These are phyloP conservation scores for Aaosphaeria arxii DNA, from an alignment of 2,329 filamentous ascomycete species.

Conservation along the genomic window DNA sequence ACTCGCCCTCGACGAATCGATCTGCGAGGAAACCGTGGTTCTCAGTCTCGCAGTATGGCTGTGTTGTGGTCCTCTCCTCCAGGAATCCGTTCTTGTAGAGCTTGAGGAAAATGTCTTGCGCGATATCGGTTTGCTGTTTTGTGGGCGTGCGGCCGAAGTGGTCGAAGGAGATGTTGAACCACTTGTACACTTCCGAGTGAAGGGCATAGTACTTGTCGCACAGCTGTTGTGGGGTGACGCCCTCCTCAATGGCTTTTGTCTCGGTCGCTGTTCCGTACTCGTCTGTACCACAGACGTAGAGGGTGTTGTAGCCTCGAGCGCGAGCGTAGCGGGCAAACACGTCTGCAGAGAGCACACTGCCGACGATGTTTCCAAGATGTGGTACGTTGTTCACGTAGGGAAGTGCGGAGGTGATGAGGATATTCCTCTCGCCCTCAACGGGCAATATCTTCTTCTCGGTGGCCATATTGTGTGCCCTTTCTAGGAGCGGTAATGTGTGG, in stretches of 20 bases:
- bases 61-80: conserved; percentile 80
- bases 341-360: conserved; percentile 75
- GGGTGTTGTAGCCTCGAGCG: conserved; percentile 72
- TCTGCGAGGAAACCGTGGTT: conserved; percentile 36
- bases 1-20: conserved; percentile 78
- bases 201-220: conserved; percentile 91
- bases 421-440: conserved; percentile 67
- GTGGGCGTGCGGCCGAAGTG: conserved; percentile 93
- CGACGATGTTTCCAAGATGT: conserved; percentile 42
- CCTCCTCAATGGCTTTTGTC: conserved; percentile 89
- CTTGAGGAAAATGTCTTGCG: conserved; percentile 84
- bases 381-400: conserved; percentile 72
- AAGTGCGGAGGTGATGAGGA: conserved; percentile 87
- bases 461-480: not conserved
- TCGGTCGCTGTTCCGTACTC: conserved; percentile 96
- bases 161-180: conserved; percentile 95
- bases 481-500: not conserved
- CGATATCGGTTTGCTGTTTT: conserved; percentile 83
- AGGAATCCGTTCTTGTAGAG: conserved; percentile 87
- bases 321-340: conserved; percentile 75
- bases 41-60: conserved; percentile 83
- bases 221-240: conserved; percentile 75
- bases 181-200: conserved; percentile 88
- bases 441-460: conserved; percentile 45
- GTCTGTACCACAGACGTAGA: conserved; percentile 86